Base-by-base conservation (phyloP, 2,329 filamentous ascomycete species). In the Torrubiellomyces zombiae region DNA sequence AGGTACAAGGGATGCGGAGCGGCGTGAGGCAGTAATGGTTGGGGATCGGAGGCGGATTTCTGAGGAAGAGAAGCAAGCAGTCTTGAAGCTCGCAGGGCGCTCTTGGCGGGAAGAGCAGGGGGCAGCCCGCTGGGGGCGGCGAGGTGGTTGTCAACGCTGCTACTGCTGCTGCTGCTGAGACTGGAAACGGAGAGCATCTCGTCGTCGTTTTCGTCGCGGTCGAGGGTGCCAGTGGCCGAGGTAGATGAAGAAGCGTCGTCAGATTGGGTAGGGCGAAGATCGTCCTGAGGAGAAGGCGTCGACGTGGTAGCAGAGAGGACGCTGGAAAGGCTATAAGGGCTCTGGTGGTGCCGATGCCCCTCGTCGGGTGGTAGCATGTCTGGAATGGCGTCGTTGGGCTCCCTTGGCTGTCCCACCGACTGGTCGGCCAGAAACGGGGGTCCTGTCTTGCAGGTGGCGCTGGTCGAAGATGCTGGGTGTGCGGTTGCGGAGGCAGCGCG, bases 1-100 rank as follows among this genome's bases (percentile, higher is more conserved):
- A 75, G 60, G 43, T 75, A 75, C 29, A 67, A 39, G 28, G 70
- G 63, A 42, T 72, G 67, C 5, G 67, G 63, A 2, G 56, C 51
- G 13, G 53, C 48, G 23, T 56, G 48, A 9, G 49, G 38, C 23
- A 50, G 38, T 20, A 47, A 41, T 14, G 43, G 38, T 11, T 44
- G 45, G 18, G 44, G 39, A 16, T 47, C 39, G 14, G 31, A 19
- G 15, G 37, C 28, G 20, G 47, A 20, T 39, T 51, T 51, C 21
- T 43, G 41, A 18, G 43, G 35, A 14, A 51, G 35, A 12, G 39
- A 40, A 18, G 42, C 44, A 19, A 51, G 38, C 28, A 50, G 45
- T 26, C 53, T 51, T 7, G 63, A 67, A 12, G 50, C 46, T 36
- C 64, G 49, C 13, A 60, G 51, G 7, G 56, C 44, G 38, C 60